Conservation (phyloP, 2,329 filamentous ascomycete species). For the Kalmusia sp. region DNA sequence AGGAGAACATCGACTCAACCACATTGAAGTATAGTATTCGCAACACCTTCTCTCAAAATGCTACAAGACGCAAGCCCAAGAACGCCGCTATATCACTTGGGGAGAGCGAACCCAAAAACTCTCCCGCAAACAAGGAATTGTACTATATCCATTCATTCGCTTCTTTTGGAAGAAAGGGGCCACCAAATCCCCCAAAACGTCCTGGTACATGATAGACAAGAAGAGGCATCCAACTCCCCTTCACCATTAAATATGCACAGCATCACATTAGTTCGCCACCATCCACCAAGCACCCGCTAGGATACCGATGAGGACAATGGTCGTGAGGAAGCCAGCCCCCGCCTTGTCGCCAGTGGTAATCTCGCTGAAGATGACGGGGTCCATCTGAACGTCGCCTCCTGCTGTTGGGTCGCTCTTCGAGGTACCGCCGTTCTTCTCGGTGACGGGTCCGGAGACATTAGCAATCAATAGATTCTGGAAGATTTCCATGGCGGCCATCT, state of each 20-base stretch:
- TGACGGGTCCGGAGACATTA: slow-evolving; percentile 47
- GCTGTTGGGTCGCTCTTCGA: slow-evolving; percentile 55
- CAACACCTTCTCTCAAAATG: too few species aligned
- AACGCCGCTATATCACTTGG: background rate
- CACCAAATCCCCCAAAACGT: background rate
- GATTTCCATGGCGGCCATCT: slow-evolving; percentile 65
- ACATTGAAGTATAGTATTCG: too few species aligned
- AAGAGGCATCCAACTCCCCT: background rate
- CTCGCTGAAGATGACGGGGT: slow-evolving; percentile 33
- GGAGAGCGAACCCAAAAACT: too few species aligned
- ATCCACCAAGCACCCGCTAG: slow-evolving; percentile 64
- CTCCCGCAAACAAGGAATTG: background rate
- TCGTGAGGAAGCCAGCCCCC: slow-evolving; percentile 72
- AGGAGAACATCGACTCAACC: too few species aligned
- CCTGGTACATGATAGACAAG: slow-evolving; percentile 5
- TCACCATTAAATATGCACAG: background rate
- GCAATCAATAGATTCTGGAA: slow-evolving; percentile 55
- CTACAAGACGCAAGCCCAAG: too few species aligned
- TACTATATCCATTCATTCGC: background rate
- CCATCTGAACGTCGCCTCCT: slow-evolving; percentile 39
- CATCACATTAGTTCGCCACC: slow-evolving; percentile 43
- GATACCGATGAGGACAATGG: slow-evolving; percentile 62
- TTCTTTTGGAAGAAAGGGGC: too few species aligned
- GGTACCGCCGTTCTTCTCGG: slow-evolving; percentile 60
- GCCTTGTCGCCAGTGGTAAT: slow-evolving; percentile 69